Evolutionary conservation across 257 asterid species (phyloP).

Genomic region (Forsythia viridissima): DNA sequence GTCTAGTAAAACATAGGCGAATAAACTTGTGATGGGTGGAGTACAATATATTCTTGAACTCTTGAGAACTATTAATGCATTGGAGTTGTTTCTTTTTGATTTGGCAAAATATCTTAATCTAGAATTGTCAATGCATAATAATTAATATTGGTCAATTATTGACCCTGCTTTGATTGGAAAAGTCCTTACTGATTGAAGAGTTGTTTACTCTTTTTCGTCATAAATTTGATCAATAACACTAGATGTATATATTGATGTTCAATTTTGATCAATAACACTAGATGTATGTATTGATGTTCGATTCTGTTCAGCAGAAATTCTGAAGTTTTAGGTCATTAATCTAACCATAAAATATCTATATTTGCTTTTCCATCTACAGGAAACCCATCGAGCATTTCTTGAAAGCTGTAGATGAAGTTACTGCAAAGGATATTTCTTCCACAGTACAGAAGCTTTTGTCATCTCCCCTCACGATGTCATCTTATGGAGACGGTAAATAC

Average conservation of each 20-base stretch:
- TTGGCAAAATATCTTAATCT: neutral
- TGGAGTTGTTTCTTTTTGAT: neutral
- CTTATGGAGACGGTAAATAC: slow-evolving; percentile 86
- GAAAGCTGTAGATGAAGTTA: slow-evolving; percentile 57
- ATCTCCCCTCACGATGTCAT: slow-evolving; percentile 91
- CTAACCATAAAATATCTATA: neutral
- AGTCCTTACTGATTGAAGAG: neutral
- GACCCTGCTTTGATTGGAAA: neutral
- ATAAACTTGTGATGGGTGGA: neutral
- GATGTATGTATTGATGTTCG: no score
- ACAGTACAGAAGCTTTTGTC: slow-evolving; percentile 50
- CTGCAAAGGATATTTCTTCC: slow-evolving; percentile 51
- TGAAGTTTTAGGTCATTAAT: neutral
- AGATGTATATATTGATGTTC: no score
- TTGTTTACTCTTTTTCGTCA: neutral
- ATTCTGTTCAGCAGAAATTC: neutral
- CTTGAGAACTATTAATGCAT: neutral
- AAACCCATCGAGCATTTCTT: slow-evolving; percentile 85
- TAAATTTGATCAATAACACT: neutral
- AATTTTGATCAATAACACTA: neutral
- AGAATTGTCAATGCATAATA: neutral
- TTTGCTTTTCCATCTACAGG: slow-evolving; percentile 41
- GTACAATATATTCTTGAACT: neutral
- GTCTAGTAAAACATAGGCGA: neutral
- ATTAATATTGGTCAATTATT: neutral